Base-by-base conservation (phyloP, 2,329 filamentous ascomycete species). In the Neodidymelliopsis sp. region DNA sequence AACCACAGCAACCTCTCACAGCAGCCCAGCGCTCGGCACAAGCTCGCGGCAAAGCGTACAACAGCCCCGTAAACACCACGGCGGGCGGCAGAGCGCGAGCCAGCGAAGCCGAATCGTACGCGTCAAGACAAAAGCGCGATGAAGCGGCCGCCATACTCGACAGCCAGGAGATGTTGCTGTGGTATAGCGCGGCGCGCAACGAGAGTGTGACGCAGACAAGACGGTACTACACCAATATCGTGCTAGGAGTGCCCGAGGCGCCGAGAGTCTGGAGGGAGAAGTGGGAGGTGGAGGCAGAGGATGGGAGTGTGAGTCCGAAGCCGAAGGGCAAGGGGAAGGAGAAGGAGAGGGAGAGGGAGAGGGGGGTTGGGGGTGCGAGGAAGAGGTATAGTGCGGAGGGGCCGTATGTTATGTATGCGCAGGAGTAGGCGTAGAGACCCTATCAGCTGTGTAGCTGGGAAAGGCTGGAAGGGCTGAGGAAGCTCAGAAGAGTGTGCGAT, bases 121-220 rank as follows among this genome's bases (percentile, higher is more conserved):
- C 70, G 25, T 29, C 46, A 24, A 58, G 66, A 4, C 61, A 71
- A 48, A 30, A 37, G 8, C 53, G 72, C 2, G 54, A 67, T 15
- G 55, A 67, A 29, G 73, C 73, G 0, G 69, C 63, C 0, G 38
- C 51, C 12, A 67, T 74, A 24, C 47, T 75, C 1, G 67, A 68
- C 30, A 72, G 59, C 35, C 56, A 56, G 8, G 74, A 75, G 53
- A 54, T 74, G 66, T 38, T 75, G 25, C 62, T 73, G 9, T 73
- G 72, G 70, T 64, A 62, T 33, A 54, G 62, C 23, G 53, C 44
- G 6, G 60, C 49, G 19, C 36, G 69, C 37, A 62, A 72, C 22
- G 72, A 75, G 64, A 73, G 70, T 54, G 53, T 66, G 16, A 54
- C 48, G 1, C 60, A 63, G 49, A 74, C 69, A 4, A 59, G 71